Percentiles rank a stretch among this genome's conserved stretches.
These are phyloP conservation scores for Phlegmacium glaucopus DNA, from an alignment of 768 basidiomycete species.

Conservation along the genomic window DNA sequence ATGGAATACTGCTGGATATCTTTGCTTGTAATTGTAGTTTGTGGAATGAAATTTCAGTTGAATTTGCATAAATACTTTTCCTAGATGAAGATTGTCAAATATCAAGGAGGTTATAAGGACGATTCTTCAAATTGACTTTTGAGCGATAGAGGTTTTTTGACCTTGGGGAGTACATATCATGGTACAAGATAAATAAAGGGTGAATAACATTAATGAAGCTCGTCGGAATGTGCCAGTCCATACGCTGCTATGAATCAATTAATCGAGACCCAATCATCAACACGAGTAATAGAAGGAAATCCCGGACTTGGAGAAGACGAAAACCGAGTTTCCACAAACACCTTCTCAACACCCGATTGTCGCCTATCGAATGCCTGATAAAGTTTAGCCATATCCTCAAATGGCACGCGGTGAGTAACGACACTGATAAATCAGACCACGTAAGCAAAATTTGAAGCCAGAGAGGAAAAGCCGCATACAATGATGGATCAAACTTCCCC, in stretches of 20 bases:
- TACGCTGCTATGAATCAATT: constrained; percentile 5
- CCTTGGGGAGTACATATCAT: too few species aligned
- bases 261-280: constrained; percentile 40
- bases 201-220: too few species aligned
- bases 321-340: constrained; percentile 71
- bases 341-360: constrained; percentile 56
- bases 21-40: too few species aligned
- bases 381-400: constrained; percentile 66
- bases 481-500: constrained; percentile 63
- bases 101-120: too few species aligned
- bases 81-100: too few species aligned
- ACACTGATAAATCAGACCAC: constrained; percentile 28
- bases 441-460: not conserved
- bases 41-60: too few species aligned
- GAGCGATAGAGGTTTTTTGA: too few species aligned
- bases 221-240: too few species aligned
- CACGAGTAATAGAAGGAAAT: constrained; percentile 49
- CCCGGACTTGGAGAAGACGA: constrained; percentile 41
- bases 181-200: too few species aligned
- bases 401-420: constrained; percentile 51
- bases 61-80: too few species aligned
- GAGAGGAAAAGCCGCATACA: constrained; percentile 33
- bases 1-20: too few species aligned
- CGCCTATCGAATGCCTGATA: constrained; percentile 65
- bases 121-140: too few species aligned